These are phyloP conservation scores for Colletotrichum sansevieriae DNA, from an alignment of 2,329 filamentous ascomycete genomes.

Conservation along the genomic window DNA sequence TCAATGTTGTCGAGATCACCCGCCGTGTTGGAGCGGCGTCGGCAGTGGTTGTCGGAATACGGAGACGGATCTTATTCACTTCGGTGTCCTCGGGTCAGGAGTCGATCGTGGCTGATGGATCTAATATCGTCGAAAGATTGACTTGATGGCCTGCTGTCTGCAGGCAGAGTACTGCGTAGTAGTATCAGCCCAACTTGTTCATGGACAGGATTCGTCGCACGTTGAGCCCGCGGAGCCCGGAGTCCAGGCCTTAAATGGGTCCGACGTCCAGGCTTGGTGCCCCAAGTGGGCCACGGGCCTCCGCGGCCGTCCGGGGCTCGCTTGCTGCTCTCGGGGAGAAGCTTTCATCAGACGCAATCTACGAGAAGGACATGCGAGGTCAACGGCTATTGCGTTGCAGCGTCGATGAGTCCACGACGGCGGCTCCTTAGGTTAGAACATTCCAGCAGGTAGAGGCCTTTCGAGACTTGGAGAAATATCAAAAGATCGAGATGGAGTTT, in stretches of 20 bases:
- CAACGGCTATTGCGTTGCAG: no score
- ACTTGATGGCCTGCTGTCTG: not conserved
- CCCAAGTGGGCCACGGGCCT: not conserved
- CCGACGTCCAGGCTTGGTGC: not conserved
- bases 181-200: no score
- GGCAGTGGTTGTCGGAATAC: not conserved
- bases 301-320: slow-evolving; percentile 16
- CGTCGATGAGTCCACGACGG: no score
- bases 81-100: slow-evolving; percentile 4
- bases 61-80: not conserved
- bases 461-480: no score
- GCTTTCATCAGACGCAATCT: no score
- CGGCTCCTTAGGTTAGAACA: no score
- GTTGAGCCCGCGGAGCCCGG: slow-evolving; percentile 4
- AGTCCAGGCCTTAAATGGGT: not conserved
- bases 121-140: no score
- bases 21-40: not conserved
- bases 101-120: not conserved
- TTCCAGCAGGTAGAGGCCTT: no score
- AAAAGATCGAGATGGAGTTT: no score
- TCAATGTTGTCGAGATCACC: not conserved
- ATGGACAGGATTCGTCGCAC: slow-evolving; percentile 11
- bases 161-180: not conserved
- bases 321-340: no score
- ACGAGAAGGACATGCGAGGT: no score